phyloP scores from a whole-genome alignment of 768 basidiomycete species.

The Sporobolomyces roseus region DNA sequence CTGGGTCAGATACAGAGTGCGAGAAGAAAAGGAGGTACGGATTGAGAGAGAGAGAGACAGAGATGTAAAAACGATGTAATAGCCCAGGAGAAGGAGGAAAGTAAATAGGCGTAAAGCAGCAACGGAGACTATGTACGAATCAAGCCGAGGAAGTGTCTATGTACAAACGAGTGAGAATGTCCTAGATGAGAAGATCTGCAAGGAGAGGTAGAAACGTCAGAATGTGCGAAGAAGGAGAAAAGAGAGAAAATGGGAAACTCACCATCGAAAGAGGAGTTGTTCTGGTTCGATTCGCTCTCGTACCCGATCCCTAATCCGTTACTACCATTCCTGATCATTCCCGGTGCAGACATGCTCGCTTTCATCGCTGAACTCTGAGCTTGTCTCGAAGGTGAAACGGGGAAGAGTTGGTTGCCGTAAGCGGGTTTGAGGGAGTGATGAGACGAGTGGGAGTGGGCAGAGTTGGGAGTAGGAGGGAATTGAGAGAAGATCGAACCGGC shows the following conservation, averaged over 20 bases:
- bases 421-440: not conserved
- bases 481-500: not conserved
- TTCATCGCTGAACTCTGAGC: conserved; percentile 1
- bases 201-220: no score
- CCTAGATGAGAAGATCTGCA: no score
- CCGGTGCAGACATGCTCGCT: conserved; percentile 1
- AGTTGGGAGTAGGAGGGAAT: conserved; percentile 11
- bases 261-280: conserved; percentile 1
- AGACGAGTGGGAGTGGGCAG: not conserved
- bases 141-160: no score
- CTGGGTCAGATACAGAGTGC: no score
- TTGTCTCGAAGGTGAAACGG: not conserved
- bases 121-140: no score
- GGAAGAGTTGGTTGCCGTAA: not conserved
- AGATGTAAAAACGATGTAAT: not conserved
- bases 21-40: no score
- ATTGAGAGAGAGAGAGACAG: not conserved
- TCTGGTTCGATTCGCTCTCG: not conserved
- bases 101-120: no score
- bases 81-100: not conserved
- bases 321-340: conserved; percentile 1
- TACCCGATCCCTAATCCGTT: conserved; percentile 5
- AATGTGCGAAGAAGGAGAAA: no score
- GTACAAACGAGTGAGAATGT: no score
- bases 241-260: not conserved